Evolutionary conservation across 441 rosid genomes (phyloP).

Genomic region (Metrosideros polymorpha): DNA sequence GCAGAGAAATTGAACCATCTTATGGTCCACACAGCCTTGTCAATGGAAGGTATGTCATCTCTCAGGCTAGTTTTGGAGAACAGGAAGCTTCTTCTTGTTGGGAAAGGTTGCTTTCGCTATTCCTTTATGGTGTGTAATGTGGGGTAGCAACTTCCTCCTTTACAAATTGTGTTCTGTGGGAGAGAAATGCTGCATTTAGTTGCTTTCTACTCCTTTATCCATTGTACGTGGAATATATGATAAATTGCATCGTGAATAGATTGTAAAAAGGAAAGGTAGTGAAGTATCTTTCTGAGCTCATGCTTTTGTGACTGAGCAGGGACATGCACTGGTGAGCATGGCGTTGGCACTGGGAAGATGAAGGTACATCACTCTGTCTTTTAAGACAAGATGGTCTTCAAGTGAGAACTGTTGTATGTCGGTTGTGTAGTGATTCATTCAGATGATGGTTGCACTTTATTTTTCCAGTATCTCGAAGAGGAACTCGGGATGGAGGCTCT

Average conservation of each 20-base stretch:
- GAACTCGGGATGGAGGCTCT: conserved; percentile 81
- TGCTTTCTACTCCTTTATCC: not conserved
- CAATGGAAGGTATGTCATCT: conserved; percentile 65
- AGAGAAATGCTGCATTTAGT: not conserved
- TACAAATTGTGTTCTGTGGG: not conserved
- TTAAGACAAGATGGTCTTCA: not conserved
- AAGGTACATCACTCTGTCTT: conserved; percentile 40
- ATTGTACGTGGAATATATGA: not conserved
- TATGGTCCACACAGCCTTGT: conserved; percentile 76
- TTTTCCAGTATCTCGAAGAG: conserved; percentile 71
- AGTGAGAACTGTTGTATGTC: not conserved
- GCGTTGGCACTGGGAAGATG: conserved; percentile 96
- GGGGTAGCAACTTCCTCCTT: not conserved
- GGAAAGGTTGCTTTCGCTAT: not conserved
- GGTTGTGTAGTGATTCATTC: not conserved
- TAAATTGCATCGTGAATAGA: not conserved
- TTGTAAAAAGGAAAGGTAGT: not conserved
- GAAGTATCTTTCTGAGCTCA: not conserved
- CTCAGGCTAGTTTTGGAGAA: not conserved
- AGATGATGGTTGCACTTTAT: not conserved
- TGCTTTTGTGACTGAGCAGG: conserved; percentile 33
- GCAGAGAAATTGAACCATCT: conserved; percentile 74
- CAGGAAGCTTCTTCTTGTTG: not conserved
- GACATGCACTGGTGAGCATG: conserved; percentile 96
- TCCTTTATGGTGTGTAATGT: not conserved